Percentiles rank a stretch among this genome's conserved stretches.
Evolutionary conservation across 2,329 filamentous ascomycete species (phyloP).

Genomic region (Hypocrella siamensis): DNA sequence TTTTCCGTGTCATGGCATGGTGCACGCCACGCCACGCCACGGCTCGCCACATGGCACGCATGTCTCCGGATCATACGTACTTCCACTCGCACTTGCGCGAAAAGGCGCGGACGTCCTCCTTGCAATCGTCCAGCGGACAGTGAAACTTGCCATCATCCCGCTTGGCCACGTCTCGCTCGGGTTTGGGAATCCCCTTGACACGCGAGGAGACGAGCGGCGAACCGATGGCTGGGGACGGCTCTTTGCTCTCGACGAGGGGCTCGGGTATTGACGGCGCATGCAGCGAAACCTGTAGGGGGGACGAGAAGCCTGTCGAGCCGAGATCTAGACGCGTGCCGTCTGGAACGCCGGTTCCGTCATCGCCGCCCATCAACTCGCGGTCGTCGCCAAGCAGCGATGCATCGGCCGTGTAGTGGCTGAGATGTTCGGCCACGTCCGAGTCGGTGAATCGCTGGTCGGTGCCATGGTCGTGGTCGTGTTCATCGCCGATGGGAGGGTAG

Average conservation of each 20-base stretch:
- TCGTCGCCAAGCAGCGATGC: slow-evolving; percentile 8
- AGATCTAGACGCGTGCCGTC: slow-evolving; percentile 24
- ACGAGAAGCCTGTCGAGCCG: slow-evolving; percentile 15
- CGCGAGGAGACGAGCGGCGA: slow-evolving; percentile 23
- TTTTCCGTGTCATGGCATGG: too few relatives aligned
- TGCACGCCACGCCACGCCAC: too few relatives aligned
- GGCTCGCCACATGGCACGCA: too few relatives aligned
- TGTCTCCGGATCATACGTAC: slow-evolving; percentile 37
- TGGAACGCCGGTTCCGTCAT: slow-evolving; percentile 22
- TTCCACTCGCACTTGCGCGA: slow-evolving; percentile 85
- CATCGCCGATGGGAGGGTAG: slow-evolving; percentile 31
- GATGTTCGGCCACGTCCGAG: slow-evolving; percentile 24
- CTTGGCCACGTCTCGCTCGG: slow-evolving; percentile 39
- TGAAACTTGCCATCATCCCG: slow-evolving; percentile 62
- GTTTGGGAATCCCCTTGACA: slow-evolving; percentile 41
- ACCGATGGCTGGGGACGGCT: slow-evolving; percentile 14
- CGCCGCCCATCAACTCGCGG: slow-evolving; percentile 17
- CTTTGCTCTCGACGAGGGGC: slow-evolving; percentile 17
- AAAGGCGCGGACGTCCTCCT: slow-evolving; percentile 49
- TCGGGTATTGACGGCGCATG: slow-evolving; percentile 16
- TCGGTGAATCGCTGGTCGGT: slow-evolving; percentile 26
- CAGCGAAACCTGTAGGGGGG: slow-evolving; percentile 16
- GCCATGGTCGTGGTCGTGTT: slow-evolving; percentile 25
- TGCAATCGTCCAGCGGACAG: slow-evolving; percentile 58
- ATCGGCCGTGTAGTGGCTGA: slow-evolving; percentile 26